Evolutionary conservation across 2,329 filamentous ascomycete genomes (phyloP).

Genomic region (Xylariaceae sp.): DNA sequence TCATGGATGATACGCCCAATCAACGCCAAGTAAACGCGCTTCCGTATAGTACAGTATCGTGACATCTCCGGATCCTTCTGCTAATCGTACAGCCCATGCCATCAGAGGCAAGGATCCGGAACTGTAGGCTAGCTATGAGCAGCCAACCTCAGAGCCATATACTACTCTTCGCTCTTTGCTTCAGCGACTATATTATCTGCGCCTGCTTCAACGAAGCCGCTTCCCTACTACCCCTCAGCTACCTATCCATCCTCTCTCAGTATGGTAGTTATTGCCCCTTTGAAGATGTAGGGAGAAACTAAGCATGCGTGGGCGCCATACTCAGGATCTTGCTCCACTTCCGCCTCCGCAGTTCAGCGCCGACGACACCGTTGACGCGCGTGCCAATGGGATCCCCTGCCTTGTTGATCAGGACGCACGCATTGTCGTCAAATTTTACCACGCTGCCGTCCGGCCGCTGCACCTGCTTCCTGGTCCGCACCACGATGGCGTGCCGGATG

Average conservation of each 20-base stretch:
- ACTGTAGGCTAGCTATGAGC: not conserved
- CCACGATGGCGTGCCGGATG: slow-evolving; percentile 93
- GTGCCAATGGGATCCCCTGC: slow-evolving; percentile 93
- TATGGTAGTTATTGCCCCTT: not conserved
- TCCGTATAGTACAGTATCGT: slow-evolving; percentile 24
- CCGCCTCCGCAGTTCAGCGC: slow-evolving; percentile 85
- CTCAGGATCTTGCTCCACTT: slow-evolving; percentile 99
- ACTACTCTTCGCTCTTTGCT: not conserved
- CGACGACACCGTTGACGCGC: slow-evolving; percentile 90
- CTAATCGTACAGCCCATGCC: slow-evolving; percentile 5
- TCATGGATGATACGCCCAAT: slow-evolving; percentile 5
- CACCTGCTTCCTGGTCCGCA: slow-evolving; percentile 87
- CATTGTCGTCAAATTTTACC: slow-evolving; percentile 96
- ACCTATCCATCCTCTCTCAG: not conserved
- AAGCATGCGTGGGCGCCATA: slow-evolving; percentile 78
- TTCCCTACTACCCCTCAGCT: not conserved
- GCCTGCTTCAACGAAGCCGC: not conserved
- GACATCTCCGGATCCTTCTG: not conserved
- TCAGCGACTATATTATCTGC: not conserved
- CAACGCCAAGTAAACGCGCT: slow-evolving; percentile 31
- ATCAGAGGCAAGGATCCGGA: not conserved
- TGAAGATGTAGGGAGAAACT: slow-evolving; percentile 26
- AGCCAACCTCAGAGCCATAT: not conserved
- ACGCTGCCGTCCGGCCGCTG: slow-evolving; percentile 88
- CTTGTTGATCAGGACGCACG: slow-evolving; percentile 97